These are phyloP conservation scores for Penicillium paneum DNA, from an alignment of 2,329 filamentous ascomycete species.

Conservation along the genomic window DNA sequence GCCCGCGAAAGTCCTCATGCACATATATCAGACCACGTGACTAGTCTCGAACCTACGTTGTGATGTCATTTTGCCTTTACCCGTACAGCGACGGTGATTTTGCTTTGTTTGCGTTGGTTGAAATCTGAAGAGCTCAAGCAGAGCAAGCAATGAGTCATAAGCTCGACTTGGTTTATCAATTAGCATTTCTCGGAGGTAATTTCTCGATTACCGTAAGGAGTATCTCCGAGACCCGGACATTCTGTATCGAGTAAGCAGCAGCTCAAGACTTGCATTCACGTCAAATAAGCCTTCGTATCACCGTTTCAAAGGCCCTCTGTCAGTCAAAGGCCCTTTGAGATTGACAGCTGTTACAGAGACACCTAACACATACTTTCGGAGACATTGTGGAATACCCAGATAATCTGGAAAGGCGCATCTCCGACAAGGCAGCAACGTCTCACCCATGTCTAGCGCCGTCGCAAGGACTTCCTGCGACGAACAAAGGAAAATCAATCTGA, in stretches of 20 bases:
- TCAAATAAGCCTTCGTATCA: background rate
- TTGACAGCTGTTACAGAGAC: background rate
- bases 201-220: background rate
- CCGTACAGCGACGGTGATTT: too few species aligned
- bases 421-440: background rate
- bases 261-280: background rate
- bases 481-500: background rate
- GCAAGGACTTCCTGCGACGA: background rate
- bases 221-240: slow-evolving; percentile 2
- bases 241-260: background rate
- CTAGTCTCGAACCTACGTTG: too few species aligned
- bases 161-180: slow-evolving; percentile 4
- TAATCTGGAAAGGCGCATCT: background rate
- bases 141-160: background rate
- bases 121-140: background rate
- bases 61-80: too few species aligned
- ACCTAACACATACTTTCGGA: background rate
- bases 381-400: background rate
- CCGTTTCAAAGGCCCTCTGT: background rate
- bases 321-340: background rate
- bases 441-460: slow-evolving; percentile 1
- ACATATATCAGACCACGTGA: too few species aligned
- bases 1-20: too few species aligned
- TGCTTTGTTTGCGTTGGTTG: too few species aligned
- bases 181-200: background rate